A percentile compares a stretch with the other conserved stretches of the same genome.
phyloP scores from a whole-genome alignment of 164 flowering plant species.

The Litsea cubeba region DNA sequence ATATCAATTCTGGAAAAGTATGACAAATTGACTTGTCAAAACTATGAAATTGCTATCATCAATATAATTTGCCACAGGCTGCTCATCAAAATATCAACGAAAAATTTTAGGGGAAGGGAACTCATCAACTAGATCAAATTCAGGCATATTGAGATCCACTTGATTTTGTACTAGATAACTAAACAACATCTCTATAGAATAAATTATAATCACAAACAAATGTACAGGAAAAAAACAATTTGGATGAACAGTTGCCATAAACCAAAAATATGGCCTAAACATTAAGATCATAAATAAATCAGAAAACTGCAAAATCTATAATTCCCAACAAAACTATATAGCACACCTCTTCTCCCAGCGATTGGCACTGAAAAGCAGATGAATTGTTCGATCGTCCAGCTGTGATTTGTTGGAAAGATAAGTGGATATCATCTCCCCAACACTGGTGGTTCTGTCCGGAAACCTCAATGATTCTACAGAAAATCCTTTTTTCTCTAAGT shows the following conservation, averaged over 20 bases:
- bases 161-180: neutral
- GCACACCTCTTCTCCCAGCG: slow-evolving; percentile 81
- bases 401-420: slow-evolving; percentile 64
- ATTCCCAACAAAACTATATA: neutral
- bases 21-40: neutral
- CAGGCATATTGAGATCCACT: neutral
- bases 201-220: neutral
- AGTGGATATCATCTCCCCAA: slow-evolving; percentile 73
- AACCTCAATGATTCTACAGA: slow-evolving; percentile 63
- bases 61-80: neutral
- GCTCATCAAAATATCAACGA: neutral
- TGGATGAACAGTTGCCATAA: neutral
- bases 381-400: slow-evolving; percentile 70
- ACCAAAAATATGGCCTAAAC: neutral
- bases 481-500: slow-evolving; percentile 46
- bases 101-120: too few species aligned
- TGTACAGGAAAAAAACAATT: neutral
- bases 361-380: slow-evolving; percentile 82
- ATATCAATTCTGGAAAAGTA: neutral
- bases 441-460: slow-evolving; percentile 68
- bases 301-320: neutral
- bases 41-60: neutral
- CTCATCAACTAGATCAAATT: neutral
- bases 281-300: neutral
- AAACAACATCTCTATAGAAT: neutral